Base-by-base conservation (phyloP, 164 flowering plant genomes). In the Brasenia schreberi region DNA sequence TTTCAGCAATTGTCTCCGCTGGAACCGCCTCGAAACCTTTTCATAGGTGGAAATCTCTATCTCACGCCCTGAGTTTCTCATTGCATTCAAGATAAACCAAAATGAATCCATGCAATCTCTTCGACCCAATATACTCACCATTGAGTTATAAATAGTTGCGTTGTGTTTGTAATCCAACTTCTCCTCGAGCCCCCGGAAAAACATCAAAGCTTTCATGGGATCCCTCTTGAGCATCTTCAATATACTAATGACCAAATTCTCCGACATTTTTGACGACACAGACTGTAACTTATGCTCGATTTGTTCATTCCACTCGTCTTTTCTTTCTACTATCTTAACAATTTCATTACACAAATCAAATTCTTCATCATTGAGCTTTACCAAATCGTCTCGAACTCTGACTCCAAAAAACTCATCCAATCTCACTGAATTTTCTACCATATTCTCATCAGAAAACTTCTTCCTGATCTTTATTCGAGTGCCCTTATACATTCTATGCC, bases 111-210 rank as follows among this genome's bases (percentile, higher is more conserved):
- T 70, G 18, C 73, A 78, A 61, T 82, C 91, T 64, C 81, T 89
- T 64, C 85, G 73, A 7, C 83, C 83, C 82, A 89, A 75, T 61
- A 84, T 84, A 65, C 64, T 73, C 0, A 80, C 81, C 77, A 87
- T 74, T 5, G 85, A 79, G 78, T 83, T 84, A 69, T 79, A 87
- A 12, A 81, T 86, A 68, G 5, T 5, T 60, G 68, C 74, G 71
- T 84, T 74, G 68, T 79, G 90, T 72, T 79, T 81, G 65, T 77
- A 78, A 62, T 78, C 39, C 6, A 76, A 82, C 68, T 76, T 75
- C 73, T 84, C 90, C 61, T 79, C 82, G 61, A 84, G 69, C 96
- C 96, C 88, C 72, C 80, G 73, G 59, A 89, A 89, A 71, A 87
- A 85, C 68, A 83, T 74, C 71, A 87, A 75, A 0, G 84, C 89